phyloP scores from a whole-genome alignment of 148 eudicot genomes.

The Rhododendron henanense region DNA sequence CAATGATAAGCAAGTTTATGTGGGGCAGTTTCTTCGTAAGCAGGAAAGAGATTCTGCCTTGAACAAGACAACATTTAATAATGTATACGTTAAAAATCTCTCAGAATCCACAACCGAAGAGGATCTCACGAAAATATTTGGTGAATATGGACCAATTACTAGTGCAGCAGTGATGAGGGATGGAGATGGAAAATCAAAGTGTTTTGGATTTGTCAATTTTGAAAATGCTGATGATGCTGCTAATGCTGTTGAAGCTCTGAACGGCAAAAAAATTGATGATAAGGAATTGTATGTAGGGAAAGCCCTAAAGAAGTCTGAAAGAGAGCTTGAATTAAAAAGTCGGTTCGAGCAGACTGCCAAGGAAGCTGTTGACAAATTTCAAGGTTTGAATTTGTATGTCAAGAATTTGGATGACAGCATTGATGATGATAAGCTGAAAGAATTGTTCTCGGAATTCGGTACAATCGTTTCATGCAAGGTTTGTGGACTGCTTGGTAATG shows the following conservation, averaged over 20 bases:
- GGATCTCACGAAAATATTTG: slow-evolving; percentile 41
- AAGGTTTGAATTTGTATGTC: slow-evolving; percentile 53
- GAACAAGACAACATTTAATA: slow-evolving; percentile 45
- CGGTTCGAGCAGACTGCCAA: slow-evolving; percentile 57
- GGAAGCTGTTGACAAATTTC: slow-evolving; percentile 61
- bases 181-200: slow-evolving; percentile 60
- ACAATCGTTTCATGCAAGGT: slow-evolving; percentile 82
- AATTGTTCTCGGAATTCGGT: slow-evolving; percentile 67
- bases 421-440: slow-evolving; percentile 85
- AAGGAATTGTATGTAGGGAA: slow-evolving; percentile 67
- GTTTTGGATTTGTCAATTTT: slow-evolving; percentile 64
- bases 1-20: slow-evolving; percentile 67
- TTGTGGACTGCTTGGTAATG: neutral
- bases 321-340: slow-evolving; percentile 50
- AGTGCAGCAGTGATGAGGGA: slow-evolving; percentile 69
- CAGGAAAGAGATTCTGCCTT: slow-evolving; percentile 50
- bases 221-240: slow-evolving; percentile 73
- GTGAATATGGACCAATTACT: slow-evolving; percentile 54
- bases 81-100: slow-evolving; percentile 55
- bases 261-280: slow-evolving; percentile 53
- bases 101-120: slow-evolving; percentile 51
- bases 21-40: slow-evolving; percentile 65
- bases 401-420: slow-evolving; percentile 70
- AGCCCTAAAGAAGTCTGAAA: slow-evolving; percentile 64
- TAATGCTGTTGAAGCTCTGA: slow-evolving; percentile 63